These are phyloP conservation scores for Meyerozyma carpophila DNA, from an alignment of 1,139 yeast species.

Conservation along the genomic window DNA sequence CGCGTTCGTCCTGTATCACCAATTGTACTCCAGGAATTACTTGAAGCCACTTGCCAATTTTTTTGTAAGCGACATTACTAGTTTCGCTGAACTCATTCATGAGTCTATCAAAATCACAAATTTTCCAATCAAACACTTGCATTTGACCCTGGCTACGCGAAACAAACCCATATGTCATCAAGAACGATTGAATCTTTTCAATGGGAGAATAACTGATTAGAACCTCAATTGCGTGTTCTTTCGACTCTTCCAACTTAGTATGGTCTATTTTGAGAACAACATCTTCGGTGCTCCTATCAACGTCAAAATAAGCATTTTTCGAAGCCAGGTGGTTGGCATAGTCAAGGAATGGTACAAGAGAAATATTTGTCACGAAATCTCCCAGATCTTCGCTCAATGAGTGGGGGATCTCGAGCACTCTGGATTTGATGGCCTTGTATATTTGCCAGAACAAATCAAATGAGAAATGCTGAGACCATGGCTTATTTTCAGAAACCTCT, in stretches of 20 bases:
- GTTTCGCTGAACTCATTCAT: background rate
- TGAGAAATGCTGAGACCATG: slow-evolving; percentile 9
- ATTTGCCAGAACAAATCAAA: slow-evolving; percentile 34
- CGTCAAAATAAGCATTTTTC: slow-evolving; percentile 56
- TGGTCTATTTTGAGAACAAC: slow-evolving; percentile 33
- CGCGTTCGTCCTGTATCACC: slow-evolving; percentile 1
- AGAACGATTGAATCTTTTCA: slow-evolving; percentile 43
- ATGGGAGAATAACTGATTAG: slow-evolving; percentile 46
- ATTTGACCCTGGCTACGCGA: slow-evolving; percentile 21
- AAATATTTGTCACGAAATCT: slow-evolving; percentile 45
- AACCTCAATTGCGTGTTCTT: slow-evolving; percentile 21
- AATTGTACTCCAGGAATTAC: slow-evolving; percentile 5
- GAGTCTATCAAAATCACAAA: background rate
- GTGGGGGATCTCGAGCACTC: slow-evolving; percentile 61
- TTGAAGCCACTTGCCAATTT: slow-evolving; percentile 9
- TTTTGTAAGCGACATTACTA: background rate
- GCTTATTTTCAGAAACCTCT: slow-evolving; percentile 3
- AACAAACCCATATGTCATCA: slow-evolving; percentile 55
- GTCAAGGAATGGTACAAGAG: slow-evolving; percentile 63
- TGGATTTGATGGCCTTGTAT: slow-evolving; percentile 47
- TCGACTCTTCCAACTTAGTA: slow-evolving; percentile 6
- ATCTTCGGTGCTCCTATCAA: slow-evolving; percentile 45
- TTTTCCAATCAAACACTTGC: background rate
- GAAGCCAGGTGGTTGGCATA: slow-evolving; percentile 54
- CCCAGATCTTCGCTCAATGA: slow-evolving; percentile 14